Percentiles rank a stretch among this genome's conserved stretches.
Conservation (phyloP, 2,329 filamentous ascomycete species). For the Uncinocarpus reesii region DNA sequence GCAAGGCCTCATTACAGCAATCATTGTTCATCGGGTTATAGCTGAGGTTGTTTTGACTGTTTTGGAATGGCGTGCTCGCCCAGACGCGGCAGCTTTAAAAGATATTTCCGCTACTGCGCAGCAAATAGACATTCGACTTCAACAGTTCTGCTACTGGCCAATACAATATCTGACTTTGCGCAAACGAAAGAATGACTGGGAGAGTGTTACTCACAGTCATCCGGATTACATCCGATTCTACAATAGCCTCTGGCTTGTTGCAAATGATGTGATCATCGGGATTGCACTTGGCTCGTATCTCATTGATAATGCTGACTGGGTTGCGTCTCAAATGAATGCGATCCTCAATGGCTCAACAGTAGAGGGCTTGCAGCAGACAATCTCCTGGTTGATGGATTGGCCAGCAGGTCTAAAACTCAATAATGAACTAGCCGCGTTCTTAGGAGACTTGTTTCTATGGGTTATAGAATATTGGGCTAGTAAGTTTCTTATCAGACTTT, state of each 20-base stretch:
- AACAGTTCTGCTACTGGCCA: conserved; percentile 98
- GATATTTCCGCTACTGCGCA: conserved; percentile 95
- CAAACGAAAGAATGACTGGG: conserved; percentile 85
- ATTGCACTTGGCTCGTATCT: conserved; percentile 95
- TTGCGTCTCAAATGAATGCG: conserved; percentile 66
- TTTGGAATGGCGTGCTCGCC: conserved; percentile 73
- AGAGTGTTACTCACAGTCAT: conserved; percentile 87
- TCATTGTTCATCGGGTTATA: conserved; percentile 68
- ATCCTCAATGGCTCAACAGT: conserved; percentile 76
- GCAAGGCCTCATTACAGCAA: conserved; percentile 60
- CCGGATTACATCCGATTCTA: conserved; percentile 98
- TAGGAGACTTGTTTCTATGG: conserved; percentile 94
- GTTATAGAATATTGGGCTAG: conserved; percentile 97
- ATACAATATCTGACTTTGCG: conserved; percentile 88
- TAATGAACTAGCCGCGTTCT: conserved; percentile 80
- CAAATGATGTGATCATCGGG: conserved; percentile 96
- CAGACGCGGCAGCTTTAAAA: conserved; percentile 74
- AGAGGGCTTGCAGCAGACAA: conserved; percentile 75
- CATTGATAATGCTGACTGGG: conserved; percentile 81
- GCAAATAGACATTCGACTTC: conserved; percentile 89
- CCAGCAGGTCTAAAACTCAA: conserved; percentile 93
- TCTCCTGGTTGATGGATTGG: conserved; percentile 92
- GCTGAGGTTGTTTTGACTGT: conserved; percentile 70
- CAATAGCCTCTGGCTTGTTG: conserved; percentile 95
- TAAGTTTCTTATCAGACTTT: conserved; percentile 35